Conservation (phyloP, 1,284 basidiomycete genomes). For the Retiboletus flavoniger region DNA sequence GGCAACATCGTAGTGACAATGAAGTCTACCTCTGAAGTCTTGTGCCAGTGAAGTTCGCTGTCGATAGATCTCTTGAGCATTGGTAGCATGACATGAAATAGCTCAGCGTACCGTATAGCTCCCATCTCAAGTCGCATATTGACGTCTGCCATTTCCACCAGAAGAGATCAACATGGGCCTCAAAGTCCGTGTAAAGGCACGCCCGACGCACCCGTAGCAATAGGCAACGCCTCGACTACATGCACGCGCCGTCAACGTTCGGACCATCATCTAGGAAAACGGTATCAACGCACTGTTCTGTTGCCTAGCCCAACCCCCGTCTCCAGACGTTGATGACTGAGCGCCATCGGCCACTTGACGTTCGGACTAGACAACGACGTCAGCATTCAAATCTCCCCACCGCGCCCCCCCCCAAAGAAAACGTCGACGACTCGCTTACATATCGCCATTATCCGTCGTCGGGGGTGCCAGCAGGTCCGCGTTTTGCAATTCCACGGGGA, state of each 20-base stretch:
- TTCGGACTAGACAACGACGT: constrained; percentile 29
- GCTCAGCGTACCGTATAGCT: constrained; percentile 40
- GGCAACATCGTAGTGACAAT: neutral
- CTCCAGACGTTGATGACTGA: constrained; percentile 53
- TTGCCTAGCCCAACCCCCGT: constrained; percentile 55
- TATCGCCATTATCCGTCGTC: constrained; percentile 45
- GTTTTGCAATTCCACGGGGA: constrained; percentile 46
- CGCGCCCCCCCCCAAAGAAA: neutral
- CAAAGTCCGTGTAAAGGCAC: neutral
- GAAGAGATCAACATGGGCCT: neutral
- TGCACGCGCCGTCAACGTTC: constrained; percentile 2
- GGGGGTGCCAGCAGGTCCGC: constrained; percentile 52
- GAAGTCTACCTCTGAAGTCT: constrained; percentile 45
- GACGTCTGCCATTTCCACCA: constrained; percentile 35
- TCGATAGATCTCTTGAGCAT: constrained; percentile 23
- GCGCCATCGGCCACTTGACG: constrained; percentile 55
- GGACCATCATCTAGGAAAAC: neutral
- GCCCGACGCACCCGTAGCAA: constrained; percentile 32
- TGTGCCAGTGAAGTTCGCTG: constrained; percentile 59
- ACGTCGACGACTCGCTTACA: constrained; percentile 21
- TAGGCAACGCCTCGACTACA: constrained; percentile 41
- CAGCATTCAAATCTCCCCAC: neutral
- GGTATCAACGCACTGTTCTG: constrained; percentile 39
- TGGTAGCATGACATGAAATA: neutral
- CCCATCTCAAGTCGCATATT: constrained; percentile 56